Conservation (phyloP, 345 rosid genomes). For the Dipteronia sinensis region DNA sequence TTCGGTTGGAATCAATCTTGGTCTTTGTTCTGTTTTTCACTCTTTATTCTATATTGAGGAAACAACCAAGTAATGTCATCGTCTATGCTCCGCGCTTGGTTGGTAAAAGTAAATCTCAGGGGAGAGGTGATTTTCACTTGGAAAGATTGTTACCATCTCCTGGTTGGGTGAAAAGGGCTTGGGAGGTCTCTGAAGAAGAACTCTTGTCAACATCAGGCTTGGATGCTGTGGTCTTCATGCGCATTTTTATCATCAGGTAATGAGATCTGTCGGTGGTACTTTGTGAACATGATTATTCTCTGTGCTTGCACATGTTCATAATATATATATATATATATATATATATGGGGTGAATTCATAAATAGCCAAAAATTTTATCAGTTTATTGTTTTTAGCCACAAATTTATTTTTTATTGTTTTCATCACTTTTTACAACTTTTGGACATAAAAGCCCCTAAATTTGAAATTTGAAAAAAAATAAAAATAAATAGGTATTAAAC, state of each 20-base stretch:
- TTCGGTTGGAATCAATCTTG: slow-evolving; percentile 95
- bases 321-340: too few relatives aligned
- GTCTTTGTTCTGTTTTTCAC: slow-evolving; percentile 78
- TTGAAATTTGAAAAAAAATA: too few relatives aligned
- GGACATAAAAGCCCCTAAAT: too few relatives aligned
- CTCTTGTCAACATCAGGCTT: slow-evolving; percentile 62
- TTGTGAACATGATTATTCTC: neutral
- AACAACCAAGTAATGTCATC: slow-evolving; percentile 63
- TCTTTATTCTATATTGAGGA: slow-evolving; percentile 76
- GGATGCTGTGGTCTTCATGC: slow-evolving; percentile 76
- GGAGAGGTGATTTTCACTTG: slow-evolving; percentile 42
- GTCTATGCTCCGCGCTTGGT: slow-evolving; percentile 74
- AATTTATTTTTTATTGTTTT: too few relatives aligned
- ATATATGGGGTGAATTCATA: too few relatives aligned
- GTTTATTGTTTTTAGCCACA: too few relatives aligned
- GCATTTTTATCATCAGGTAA: slow-evolving; percentile 75
- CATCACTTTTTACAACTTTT: too few relatives aligned
- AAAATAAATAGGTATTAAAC: too few relatives aligned
- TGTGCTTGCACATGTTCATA: too few relatives aligned
- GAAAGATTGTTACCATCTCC: slow-evolving; percentile 77
- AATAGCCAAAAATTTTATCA: too few relatives aligned
- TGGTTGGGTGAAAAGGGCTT: slow-evolving; percentile 80
- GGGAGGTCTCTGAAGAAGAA: slow-evolving; percentile 67
- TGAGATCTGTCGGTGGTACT: neutral
- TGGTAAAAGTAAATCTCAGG: slow-evolving; percentile 38